phyloP scores from a whole-genome alignment of 345 rosid species.

The Mercurialis annua region DNA sequence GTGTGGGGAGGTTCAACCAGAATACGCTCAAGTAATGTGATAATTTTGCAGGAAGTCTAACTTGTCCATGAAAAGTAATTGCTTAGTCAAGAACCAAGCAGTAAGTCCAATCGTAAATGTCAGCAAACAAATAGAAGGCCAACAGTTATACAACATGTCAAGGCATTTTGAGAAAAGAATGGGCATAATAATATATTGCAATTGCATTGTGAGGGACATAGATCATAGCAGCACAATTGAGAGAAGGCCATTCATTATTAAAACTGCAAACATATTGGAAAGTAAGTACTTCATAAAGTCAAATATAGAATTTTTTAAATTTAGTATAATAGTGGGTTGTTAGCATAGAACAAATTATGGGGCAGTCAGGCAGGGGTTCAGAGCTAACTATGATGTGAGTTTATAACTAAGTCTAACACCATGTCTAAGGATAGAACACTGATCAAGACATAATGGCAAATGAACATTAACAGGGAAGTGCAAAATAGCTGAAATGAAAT shows the following conservation, averaged over 20 bases:
- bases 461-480: not conserved
- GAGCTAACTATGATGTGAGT: not conserved
- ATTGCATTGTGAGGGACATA: not conserved
- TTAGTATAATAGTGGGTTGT: not conserved
- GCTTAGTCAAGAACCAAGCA: not conserved
- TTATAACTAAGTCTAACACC: not conserved
- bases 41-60: not conserved
- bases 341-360: not conserved
- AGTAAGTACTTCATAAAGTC: not conserved
- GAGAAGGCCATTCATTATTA: not conserved
- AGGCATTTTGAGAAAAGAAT: not conserved
- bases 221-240: not conserved
- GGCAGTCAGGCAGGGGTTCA: no score
- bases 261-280: not conserved
- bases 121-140: not conserved
- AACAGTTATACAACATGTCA: not conserved
- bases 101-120: not conserved
- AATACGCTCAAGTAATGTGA: not conserved
- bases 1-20: not conserved
- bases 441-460: not conserved
- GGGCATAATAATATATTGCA: not conserved
- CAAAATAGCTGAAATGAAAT: not conserved
- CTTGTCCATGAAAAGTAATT: constrained; percentile 1
- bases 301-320: not conserved
- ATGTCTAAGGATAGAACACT: not conserved